Evolutionary conservation across 1,284 basidiomycete genomes (phyloP).

Genomic region (Malassezia psittaci): DNA sequence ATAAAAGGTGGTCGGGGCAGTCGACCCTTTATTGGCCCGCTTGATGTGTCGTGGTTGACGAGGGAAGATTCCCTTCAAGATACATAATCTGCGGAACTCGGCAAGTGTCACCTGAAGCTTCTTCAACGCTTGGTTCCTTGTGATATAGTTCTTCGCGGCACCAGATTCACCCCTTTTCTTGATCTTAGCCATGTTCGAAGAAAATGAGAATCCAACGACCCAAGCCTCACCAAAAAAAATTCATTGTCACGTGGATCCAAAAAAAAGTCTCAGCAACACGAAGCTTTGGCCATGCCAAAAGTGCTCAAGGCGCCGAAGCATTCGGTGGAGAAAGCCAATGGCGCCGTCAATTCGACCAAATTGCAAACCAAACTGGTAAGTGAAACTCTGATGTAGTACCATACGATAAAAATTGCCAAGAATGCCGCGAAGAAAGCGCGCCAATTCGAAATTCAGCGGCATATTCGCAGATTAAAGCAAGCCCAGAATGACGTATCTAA

Average conservation of each 20-base stretch:
- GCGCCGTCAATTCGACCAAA: not conserved
- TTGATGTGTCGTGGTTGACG: conserved; percentile 86
- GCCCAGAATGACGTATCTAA: not conserved
- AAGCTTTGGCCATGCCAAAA: conserved; percentile 3
- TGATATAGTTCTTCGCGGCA: conserved; percentile 63
- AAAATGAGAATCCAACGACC: not conserved
- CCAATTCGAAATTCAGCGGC: conserved; percentile 12
- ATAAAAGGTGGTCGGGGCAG: conserved; percentile 94
- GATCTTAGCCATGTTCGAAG: conserved; percentile 66
- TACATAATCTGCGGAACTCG: conserved; percentile 93
- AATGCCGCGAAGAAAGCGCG: conserved; percentile 7
- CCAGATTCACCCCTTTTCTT: conserved; percentile 66
- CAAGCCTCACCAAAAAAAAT: not conserved
- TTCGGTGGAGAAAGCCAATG: not conserved
- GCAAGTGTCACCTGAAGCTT: conserved; percentile 85
- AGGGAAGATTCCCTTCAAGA: conserved; percentile 97
- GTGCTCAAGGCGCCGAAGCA: not conserved
- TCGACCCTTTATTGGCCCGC: conserved; percentile 92
- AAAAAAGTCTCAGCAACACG: not conserved
- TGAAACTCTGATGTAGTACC: conserved; percentile 7
- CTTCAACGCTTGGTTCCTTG: conserved; percentile 61
- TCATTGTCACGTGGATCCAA: conserved; percentile 10
- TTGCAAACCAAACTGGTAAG: conserved; percentile 3
- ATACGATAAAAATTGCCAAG: conserved; percentile 3
- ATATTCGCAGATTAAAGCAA: conserved; percentile 13